Conservation (phyloP, 2,329 filamentous ascomycete genomes). For the Dothideomycetidae sp. region DNA sequence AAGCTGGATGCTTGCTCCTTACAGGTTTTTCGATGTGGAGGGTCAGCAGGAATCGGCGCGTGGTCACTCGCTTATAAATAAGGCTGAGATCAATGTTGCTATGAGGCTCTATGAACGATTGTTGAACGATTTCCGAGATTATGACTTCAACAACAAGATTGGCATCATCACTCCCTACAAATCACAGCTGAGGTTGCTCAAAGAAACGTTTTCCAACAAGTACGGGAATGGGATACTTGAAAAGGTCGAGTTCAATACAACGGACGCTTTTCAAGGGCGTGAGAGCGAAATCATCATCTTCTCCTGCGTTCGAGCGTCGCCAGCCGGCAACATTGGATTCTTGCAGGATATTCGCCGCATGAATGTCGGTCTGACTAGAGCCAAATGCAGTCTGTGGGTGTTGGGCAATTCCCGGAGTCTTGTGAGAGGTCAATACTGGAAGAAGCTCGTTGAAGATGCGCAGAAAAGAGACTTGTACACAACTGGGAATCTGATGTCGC, state of each 20-base stretch:
- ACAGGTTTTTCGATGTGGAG: slow-evolving; percentile 92
- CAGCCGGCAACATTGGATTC: slow-evolving; percentile 94
- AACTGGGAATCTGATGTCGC: slow-evolving; percentile 43
- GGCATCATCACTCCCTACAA: slow-evolving; percentile 98
- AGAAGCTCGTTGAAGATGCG: slow-evolving; percentile 69
- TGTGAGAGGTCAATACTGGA: slow-evolving; percentile 81
- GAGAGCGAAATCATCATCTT: slow-evolving; percentile 98
- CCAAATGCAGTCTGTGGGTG: slow-evolving; percentile 93
- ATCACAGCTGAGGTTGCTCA: slow-evolving; percentile 71
- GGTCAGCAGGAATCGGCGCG: slow-evolving; percentile 74
- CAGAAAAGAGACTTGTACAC: slow-evolving; percentile 62
- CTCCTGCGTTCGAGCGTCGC: slow-evolving; percentile 86
- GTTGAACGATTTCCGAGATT: slow-evolving; percentile 51
- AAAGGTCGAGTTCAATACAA: slow-evolving; percentile 93
- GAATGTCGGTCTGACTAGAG: slow-evolving; percentile 96
- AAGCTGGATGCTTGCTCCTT: slow-evolving; percentile 69
- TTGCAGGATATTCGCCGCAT: slow-evolving; percentile 96
- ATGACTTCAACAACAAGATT: slow-evolving; percentile 67
- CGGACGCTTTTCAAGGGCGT: slow-evolving; percentile 91
- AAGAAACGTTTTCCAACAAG: slow-evolving; percentile 52
- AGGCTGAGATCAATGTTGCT: slow-evolving; percentile 73
- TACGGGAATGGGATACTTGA: slow-evolving; percentile 66
- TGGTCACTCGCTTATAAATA: slow-evolving; percentile 82
- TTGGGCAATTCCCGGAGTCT: slow-evolving; percentile 82
- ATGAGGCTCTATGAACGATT: slow-evolving; percentile 73